Evolutionary conservation across 768 basidiomycete genomes (phyloP).

Genomic region (Russula ochroleuca): DNA sequence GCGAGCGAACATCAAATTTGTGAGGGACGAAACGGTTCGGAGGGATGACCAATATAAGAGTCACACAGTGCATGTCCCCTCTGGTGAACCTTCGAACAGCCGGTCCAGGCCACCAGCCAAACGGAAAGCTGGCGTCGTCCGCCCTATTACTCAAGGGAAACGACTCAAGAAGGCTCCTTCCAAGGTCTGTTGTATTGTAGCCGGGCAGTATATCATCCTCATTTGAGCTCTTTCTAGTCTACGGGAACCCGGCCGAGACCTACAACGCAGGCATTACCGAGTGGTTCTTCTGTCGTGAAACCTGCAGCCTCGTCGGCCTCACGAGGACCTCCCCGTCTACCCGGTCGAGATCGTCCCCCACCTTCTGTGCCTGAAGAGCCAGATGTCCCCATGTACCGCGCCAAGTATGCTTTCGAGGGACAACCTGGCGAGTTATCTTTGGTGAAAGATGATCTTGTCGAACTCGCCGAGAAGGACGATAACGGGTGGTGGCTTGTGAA

Average conservation of each 20-base stretch:
- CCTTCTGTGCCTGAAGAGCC: conserved; percentile 54
- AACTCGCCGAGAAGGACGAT: conserved; percentile 85
- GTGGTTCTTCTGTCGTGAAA: conserved; percentile 43
- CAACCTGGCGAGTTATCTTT: conserved; percentile 90
- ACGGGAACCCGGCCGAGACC: conserved; percentile 45
- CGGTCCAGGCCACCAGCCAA: conserved; percentile 79
- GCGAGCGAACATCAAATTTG: conserved; percentile 75
- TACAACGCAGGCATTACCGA: conserved; percentile 59
- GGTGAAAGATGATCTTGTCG: conserved; percentile 87
- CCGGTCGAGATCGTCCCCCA: conserved; percentile 45
- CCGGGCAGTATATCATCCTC: neutral
- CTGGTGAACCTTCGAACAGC: conserved; percentile 83
- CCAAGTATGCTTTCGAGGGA: conserved; percentile 89
- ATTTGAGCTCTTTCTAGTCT: conserved; percentile 24
- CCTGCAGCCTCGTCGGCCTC: conserved; percentile 39
- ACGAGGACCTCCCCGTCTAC: conserved; percentile 44
- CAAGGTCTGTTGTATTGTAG: conserved; percentile 29
- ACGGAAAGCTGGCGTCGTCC: conserved; percentile 79
- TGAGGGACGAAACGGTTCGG: conserved; percentile 81
- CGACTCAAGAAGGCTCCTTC: conserved; percentile 72
- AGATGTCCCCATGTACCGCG: conserved; percentile 71
- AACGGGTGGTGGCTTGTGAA: conserved; percentile 99
- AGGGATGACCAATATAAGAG: conserved; percentile 91
- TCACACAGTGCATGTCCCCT: conserved; percentile 79
- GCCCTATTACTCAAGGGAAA: conserved; percentile 83